phyloP scores from a whole-genome alignment of 331 rosid species.

The Malus hybrid region DNA sequence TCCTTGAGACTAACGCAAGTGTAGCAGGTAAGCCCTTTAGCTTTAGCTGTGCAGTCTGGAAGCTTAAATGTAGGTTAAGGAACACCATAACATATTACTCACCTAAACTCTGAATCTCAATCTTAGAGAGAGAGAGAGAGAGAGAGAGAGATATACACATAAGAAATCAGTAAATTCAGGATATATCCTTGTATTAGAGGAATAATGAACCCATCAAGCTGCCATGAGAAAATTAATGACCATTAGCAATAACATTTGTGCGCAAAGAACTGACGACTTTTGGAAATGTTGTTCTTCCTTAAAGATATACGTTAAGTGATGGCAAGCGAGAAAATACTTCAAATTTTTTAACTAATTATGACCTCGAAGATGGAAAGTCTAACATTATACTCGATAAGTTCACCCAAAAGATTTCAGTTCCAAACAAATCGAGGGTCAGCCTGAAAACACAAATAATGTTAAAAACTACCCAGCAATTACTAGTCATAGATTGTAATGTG shows the following conservation, averaged over 20 bases:
- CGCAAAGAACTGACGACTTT: neutral
- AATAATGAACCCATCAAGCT: slow-evolving; percentile 80
- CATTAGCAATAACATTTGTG: neutral
- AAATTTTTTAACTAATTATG: neutral
- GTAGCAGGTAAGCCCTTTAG: neutral
- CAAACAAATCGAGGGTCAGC: slow-evolving; percentile 95
- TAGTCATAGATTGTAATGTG: neutral
- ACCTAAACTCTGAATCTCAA: slow-evolving; percentile 8
- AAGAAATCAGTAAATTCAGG: slow-evolving; percentile 37
- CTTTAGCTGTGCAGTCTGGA: too few relatives aligned
- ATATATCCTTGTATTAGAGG: slow-evolving; percentile 93
- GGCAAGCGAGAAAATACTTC: slow-evolving; percentile 11
- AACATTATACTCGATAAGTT: slow-evolving; percentile 91
- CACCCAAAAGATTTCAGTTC: slow-evolving; percentile 79
- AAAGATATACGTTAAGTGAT: neutral
- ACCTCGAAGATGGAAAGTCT: slow-evolving; percentile 13
- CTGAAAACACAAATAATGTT: slow-evolving; percentile 34
- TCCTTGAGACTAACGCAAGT: slow-evolving; percentile 66
- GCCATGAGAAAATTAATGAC: slow-evolving; percentile 36
- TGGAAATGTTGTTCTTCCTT: neutral
- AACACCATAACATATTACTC: slow-evolving; percentile 14
- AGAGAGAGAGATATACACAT: neutral
- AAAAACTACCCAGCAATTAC: neutral
- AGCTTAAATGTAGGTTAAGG: slow-evolving; percentile 22
- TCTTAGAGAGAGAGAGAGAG: neutral